Percentiles rank a stretch among this genome's conserved stretches.
phyloP scores from a whole-genome alignment of 805 yeast genomes.

The Blastobotrys attinorum region DNA sequence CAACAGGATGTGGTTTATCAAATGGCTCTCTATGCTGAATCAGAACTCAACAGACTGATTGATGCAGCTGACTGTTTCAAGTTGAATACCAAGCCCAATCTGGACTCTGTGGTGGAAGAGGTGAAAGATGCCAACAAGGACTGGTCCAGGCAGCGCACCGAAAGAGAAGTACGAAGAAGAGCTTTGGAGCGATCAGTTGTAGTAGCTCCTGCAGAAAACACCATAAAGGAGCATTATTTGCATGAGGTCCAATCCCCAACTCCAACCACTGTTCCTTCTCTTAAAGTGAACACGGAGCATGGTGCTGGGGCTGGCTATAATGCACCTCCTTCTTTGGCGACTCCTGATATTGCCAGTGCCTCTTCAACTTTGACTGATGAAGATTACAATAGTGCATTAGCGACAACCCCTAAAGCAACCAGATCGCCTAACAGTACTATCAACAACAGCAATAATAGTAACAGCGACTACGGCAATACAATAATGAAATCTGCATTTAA shows the following conservation, averaged over 20 bases:
- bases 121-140: slow-evolving; percentile 29
- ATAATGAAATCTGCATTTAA: neutral
- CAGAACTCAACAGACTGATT: slow-evolving; percentile 24
- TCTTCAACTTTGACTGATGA: too few relatives aligned
- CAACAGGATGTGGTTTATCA: slow-evolving; percentile 32
- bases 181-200: slow-evolving; percentile 28
- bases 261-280: neutral
- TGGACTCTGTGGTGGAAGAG: slow-evolving; percentile 28
- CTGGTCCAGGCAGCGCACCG: slow-evolving; percentile 33
- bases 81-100: slow-evolving; percentile 22
- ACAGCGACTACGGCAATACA: neutral
- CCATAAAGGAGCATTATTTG: neutral
- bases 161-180: slow-evolving; percentile 31
- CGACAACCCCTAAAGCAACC: too few relatives aligned
- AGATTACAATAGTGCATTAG: too few relatives aligned
- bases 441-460: neutral
- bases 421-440: neutral
- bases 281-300: neutral
- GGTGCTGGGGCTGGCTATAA: too few relatives aligned
- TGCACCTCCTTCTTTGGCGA: too few relatives aligned
- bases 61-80: slow-evolving; percentile 23
- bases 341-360: too few relatives aligned
- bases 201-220: slow-evolving; percentile 7
- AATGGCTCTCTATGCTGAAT: slow-evolving; percentile 30
- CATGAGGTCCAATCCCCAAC: neutral